These are phyloP conservation scores for Podospora pseudocomata DNA, from an alignment of 495 filamentous ascomycete species.

Conservation along the genomic window DNA sequence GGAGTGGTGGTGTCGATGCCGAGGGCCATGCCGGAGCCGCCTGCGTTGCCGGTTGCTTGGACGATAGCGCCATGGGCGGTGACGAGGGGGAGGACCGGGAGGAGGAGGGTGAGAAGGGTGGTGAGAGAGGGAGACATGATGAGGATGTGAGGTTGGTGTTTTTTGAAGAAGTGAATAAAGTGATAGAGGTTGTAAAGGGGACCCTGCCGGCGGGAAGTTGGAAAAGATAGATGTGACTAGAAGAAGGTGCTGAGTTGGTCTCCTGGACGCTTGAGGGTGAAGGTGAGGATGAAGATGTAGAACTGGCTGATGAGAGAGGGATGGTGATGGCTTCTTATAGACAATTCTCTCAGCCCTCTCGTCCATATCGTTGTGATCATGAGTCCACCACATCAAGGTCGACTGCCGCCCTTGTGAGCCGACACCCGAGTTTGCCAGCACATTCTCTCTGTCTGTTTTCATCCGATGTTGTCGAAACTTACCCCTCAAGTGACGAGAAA, in stretches of 20 bases:
- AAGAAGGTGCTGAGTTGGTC: not conserved
- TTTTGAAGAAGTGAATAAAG: constrained; percentile 7
- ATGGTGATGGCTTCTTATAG: constrained; percentile 6
- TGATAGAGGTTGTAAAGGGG: constrained; percentile 4
- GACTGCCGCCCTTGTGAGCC: not conserved
- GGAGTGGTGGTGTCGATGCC: constrained; percentile 49
- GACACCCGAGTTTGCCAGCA: not conserved
- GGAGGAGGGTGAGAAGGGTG: constrained; percentile 29
- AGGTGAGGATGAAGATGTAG: not conserved
- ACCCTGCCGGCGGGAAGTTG: constrained; percentile 9
- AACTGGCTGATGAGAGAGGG: not conserved
- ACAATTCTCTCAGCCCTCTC: constrained; percentile 3
- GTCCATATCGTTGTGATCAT: not conserved
- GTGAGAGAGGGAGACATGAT: constrained; percentile 34
- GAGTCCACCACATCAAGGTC: not conserved
- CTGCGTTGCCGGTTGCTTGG: constrained; percentile 45
- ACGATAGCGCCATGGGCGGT: constrained; percentile 51
- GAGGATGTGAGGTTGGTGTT: constrained; percentile 7
- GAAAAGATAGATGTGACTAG: constrained; percentile 1
- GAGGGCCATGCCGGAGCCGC: constrained; percentile 47
- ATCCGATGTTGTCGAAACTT: constrained; percentile 9
- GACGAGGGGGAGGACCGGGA: constrained; percentile 35
- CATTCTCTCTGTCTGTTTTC: not conserved
- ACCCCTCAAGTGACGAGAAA: constrained; percentile 4
- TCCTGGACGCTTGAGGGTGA: constrained; percentile 13